Conservation (phyloP, 2,329 filamentous ascomycete genomes). For the Penicillium frequentans region DNA sequence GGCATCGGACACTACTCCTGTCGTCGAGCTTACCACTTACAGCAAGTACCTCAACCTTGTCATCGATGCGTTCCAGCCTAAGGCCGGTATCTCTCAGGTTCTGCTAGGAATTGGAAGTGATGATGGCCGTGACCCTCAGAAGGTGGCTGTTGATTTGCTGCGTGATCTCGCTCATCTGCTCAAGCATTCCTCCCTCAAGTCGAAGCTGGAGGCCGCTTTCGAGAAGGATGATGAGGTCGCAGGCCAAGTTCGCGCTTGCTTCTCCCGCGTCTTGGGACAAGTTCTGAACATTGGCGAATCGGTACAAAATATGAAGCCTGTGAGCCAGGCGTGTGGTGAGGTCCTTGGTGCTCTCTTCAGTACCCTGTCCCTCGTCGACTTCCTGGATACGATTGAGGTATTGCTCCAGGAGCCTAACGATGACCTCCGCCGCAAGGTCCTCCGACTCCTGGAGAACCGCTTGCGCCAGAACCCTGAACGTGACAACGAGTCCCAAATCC, state of each 20-base stretch:
- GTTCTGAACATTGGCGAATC: constrained; percentile 64
- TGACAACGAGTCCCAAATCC: constrained; percentile 66
- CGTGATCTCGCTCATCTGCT: constrained; percentile 40
- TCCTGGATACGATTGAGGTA: constrained; percentile 82
- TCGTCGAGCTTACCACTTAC: constrained; percentile 72
- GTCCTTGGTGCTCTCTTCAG: constrained; percentile 78
- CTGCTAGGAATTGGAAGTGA: constrained; percentile 63
- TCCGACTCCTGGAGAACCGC: constrained; percentile 76
- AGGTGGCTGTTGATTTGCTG: constrained; percentile 44
- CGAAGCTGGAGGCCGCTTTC: constrained; percentile 40
- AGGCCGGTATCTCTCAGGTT: constrained; percentile 69
- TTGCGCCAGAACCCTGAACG: constrained; percentile 71
- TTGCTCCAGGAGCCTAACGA: constrained; percentile 75
- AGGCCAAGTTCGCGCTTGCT: constrained; percentile 66
- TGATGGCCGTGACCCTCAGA: constrained; percentile 48
- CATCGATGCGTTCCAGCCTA: constrained; percentile 71
- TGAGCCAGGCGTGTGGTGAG: constrained; percentile 56
- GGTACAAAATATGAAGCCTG: constrained; percentile 36
- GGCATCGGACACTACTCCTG: constrained; percentile 68
- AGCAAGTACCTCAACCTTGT: constrained; percentile 75
- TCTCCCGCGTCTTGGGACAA: constrained; percentile 67
- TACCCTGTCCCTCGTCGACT: constrained; percentile 81
- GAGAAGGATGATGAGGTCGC: constrained; percentile 51
- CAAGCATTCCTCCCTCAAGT: constrained; percentile 43
- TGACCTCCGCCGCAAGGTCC: constrained; percentile 74